These are phyloP conservation scores for Sugiyamaella castrensis DNA, from an alignment of 1,139 yeast genomes.

Conservation along the genomic window DNA sequence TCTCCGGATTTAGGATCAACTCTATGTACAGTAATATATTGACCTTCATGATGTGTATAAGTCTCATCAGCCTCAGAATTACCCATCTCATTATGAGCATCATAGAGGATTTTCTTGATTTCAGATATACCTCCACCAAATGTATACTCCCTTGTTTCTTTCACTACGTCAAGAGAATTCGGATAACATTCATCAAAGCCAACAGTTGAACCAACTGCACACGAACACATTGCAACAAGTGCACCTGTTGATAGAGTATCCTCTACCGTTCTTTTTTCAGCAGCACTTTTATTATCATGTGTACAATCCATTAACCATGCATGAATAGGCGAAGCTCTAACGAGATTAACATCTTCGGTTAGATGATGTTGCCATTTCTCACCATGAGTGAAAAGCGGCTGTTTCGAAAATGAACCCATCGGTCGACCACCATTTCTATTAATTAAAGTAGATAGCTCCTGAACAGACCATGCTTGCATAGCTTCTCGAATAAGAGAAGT, in stretches of 20 bases:
- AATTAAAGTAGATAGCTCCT: constrained; percentile 79
- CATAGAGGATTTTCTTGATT: constrained; percentile 57
- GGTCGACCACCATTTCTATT: constrained; percentile 95
- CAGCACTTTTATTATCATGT: constrained; percentile 90
- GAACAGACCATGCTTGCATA: constrained; percentile 92
- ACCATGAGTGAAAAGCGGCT: constrained; percentile 29
- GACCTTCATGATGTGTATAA: constrained; percentile 93
- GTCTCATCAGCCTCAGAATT: constrained; percentile 75
- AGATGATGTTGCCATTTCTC: constrained; percentile 14
- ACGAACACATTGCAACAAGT: constrained; percentile 84
- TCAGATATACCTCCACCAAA: constrained; percentile 67
- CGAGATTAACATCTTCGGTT: constrained; percentile 40
- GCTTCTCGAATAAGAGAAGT: constrained; percentile 91
- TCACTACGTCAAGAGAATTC: constrained; percentile 72
- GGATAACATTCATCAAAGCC: constrained; percentile 96
- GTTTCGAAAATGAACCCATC: constrained; percentile 68
- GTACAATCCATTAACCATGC: constrained; percentile 97
- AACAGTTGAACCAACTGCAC: constrained; percentile 91
- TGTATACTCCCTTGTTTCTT: constrained; percentile 65
- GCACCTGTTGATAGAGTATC: constrained; percentile 96
- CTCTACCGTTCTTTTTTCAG: constrained; percentile 85
- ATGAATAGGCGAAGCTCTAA: constrained; percentile 72
- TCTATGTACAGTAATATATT: constrained; percentile 86
- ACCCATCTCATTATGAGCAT: constrained; percentile 66
- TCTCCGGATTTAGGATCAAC: constrained; percentile 78